Evolutionary conservation across 1,139 yeast genomes (phyloP), one percentile per base, ranked within the genome.

Genomic region (Groenewaldozyma sp.): DNA sequence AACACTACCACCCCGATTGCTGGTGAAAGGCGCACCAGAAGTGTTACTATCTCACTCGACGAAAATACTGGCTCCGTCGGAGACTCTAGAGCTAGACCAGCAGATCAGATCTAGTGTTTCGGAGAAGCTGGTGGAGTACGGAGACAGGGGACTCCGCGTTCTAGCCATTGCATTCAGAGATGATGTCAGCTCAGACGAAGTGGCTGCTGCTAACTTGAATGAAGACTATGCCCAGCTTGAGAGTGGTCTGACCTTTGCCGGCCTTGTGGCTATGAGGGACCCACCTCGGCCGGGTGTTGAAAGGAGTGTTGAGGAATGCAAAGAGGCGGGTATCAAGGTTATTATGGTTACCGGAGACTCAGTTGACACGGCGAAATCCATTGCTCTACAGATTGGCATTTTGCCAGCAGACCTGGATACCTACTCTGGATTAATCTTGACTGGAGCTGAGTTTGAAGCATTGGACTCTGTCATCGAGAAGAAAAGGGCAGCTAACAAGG

Each of bases 321-420:
- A 70, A 42, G 55, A 53, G n/a, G 77, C 77, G 18, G 76, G 77
- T 17, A 64, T 72, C 35, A 68, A 68, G 37, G 58, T 70, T 19
- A 63, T 68, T 17, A 73, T 73, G 77, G 71, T 72, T 28, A 73
- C 78, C 22, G 78, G 78, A 39, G 78, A 73, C 51, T 71, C 65
- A 48, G 71, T 68, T 45, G 55, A 69, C 26, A 73, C 78, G n/a
- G 78, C 75, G 4, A 60, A 65, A 34, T 67, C 75, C 2, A 73
- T 73, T 52, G 76, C 75, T 10, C 59, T 62, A 35, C 65, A 66
- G 45, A 63, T 69, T 52, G 71, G 71, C n/a, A 68, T 71, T 35
- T 16, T 5, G 13, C 31, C 14, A 13, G 31, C 18, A 28, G 31
- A 28, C 16, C n/a, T 10, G 21, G 9, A 10, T 11, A 17, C 22